These are phyloP conservation scores for Chalciporus sphaerocephalus DNA, from an alignment of 768 basidiomycete genomes.

Conservation along the genomic window DNA sequence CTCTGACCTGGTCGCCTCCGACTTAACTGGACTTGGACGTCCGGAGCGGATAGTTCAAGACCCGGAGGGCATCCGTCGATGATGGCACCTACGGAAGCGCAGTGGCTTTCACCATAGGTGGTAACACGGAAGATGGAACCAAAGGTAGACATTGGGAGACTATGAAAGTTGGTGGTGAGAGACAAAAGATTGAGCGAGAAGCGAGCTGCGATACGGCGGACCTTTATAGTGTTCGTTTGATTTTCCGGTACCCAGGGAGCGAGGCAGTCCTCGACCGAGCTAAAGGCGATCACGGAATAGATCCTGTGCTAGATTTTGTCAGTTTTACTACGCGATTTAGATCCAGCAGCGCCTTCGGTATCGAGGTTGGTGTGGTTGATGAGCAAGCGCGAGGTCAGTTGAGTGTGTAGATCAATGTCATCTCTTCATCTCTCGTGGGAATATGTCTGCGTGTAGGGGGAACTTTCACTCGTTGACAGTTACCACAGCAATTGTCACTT, in stretches of 20 bases:
- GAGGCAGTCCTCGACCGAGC: conserved; percentile 24
- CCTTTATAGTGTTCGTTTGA: conserved; percentile 18
- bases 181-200: conserved; percentile 3
- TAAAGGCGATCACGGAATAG: conserved; percentile 10
- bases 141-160: conserved; percentile 80
- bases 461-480: not conserved
- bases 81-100: conserved; percentile 94
- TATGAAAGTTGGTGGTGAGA: conserved; percentile 12
- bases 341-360: conserved; percentile 1
- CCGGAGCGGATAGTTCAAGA: conserved; percentile 67
- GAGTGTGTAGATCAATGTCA: not conserved
- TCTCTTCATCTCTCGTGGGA: conserved; percentile 19
- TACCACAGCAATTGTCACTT: conserved; percentile 3
- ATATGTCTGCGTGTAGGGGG: conserved; percentile 7
- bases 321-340: conserved; percentile 1
- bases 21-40: conserved; percentile 89
- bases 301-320: not conserved
- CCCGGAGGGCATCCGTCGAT: conserved; percentile 98
- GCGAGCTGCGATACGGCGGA: conserved; percentile 5
- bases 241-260: conserved; percentile 5
- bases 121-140: conserved; percentile 90
- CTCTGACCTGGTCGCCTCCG: conserved; percentile 93
- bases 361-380: not conserved
- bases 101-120: conserved; percentile 97
- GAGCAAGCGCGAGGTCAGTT: not conserved